Conservation (phyloP, 2,329 filamentous ascomycete genomes). For the Aspergillus vadensis region DNA sequence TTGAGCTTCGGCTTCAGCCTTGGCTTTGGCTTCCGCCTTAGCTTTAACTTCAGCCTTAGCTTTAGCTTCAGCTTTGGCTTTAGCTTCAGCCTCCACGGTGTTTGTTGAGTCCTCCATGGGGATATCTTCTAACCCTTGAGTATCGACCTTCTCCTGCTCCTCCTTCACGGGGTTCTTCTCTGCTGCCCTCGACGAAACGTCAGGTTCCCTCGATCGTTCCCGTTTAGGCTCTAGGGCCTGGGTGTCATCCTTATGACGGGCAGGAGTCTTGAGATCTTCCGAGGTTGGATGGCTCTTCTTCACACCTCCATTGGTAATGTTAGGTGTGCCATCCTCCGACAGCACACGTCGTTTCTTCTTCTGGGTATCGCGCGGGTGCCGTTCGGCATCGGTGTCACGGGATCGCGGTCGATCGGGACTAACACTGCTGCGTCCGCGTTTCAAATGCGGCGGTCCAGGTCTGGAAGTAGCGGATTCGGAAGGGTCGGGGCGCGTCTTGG, state of each 20-base stretch:
- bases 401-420: conserved; percentile 45
- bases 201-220: conserved; percentile 19
- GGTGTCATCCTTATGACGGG: conserved; percentile 21
- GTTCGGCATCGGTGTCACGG: conserved; percentile 35
- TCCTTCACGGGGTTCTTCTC: conserved; percentile 33
- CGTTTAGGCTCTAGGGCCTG: conserved; percentile 22
- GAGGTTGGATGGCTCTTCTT: conserved; percentile 30
- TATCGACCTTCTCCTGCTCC: conserved; percentile 34
- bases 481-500: conserved; percentile 34
- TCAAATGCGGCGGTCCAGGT: conserved; percentile 32
- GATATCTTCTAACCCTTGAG: conserved; percentile 31
- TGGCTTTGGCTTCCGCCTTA: too few species aligned
- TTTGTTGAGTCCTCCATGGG: conserved; percentile 32
- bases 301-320: conserved; percentile 32
- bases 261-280: conserved; percentile 23
- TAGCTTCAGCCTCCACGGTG: conserved; percentile 24
- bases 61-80: too few species aligned
- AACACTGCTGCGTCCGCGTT: conserved; percentile 45
- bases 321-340: conserved; percentile 41
- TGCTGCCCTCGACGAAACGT: conserved; percentile 16
- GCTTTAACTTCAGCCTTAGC: too few species aligned
- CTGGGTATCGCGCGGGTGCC: conserved; percentile 35
- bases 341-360: conserved; percentile 49
- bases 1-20: conserved; percentile 22
- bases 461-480: conserved; percentile 26